Conservation (phyloP, 2,329 filamentous ascomycete genomes). For the Aureobasidium sp. region DNA sequence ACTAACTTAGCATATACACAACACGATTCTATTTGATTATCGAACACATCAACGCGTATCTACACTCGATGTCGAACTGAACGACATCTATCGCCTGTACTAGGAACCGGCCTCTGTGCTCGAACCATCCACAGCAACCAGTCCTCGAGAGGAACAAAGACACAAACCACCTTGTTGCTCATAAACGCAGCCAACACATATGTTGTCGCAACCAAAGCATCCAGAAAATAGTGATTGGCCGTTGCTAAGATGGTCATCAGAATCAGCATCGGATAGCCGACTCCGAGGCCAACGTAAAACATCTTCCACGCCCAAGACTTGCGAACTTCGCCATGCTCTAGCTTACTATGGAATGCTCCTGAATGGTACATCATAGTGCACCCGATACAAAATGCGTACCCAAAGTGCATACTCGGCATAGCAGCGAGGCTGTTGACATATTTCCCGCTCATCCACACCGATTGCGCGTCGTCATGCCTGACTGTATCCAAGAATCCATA, state of each 20-base stretch:
- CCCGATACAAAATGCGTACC: constrained; percentile 46
- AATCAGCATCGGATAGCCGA: constrained; percentile 47
- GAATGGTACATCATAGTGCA: constrained; percentile 46
- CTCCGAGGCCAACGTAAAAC: constrained; percentile 38
- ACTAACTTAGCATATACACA: too few relatives aligned
- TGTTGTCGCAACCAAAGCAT: constrained; percentile 39
- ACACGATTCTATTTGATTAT: too few relatives aligned
- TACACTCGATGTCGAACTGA: neutral
- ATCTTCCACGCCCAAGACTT: constrained; percentile 34
- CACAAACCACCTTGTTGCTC: constrained; percentile 40
- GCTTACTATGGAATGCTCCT: constrained; percentile 34
- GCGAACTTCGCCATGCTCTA: constrained; percentile 32
- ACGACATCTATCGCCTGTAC: constrained; percentile 38
- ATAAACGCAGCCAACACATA: constrained; percentile 39
- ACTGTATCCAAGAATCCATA: constrained; percentile 41
- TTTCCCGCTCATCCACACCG: constrained; percentile 38
- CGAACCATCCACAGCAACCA: constrained; percentile 39
- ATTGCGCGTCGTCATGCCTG: constrained; percentile 37
- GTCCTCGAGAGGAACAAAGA: constrained; percentile 44
- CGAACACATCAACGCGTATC: neutral
- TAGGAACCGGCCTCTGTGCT: constrained; percentile 44
- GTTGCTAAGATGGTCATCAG: constrained; percentile 50
- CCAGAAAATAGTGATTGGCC: constrained; percentile 51
- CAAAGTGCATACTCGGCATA: constrained; percentile 46
- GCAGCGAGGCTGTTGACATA: constrained; percentile 39